Evolutionary conservation across 257 asterid genomes (phyloP), one percentile per base, ranked within the genome.

Genomic region (Paulownia fortunei): DNA sequence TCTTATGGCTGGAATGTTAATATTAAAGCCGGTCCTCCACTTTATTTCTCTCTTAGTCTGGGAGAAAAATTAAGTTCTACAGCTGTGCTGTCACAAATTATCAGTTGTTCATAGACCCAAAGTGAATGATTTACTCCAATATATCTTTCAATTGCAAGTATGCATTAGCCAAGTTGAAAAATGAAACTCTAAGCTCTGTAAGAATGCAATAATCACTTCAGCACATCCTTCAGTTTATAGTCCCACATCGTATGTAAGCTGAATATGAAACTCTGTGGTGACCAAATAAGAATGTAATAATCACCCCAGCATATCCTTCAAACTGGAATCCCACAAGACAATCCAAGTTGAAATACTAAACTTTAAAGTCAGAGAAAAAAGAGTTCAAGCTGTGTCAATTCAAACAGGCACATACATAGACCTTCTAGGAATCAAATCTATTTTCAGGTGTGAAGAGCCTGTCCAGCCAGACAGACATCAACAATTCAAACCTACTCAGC

Each of bases 101-200:
- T 44, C 34, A 8, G 30, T 37, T 36, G 34, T 52, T 42, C 54
- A 34, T 54, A 44, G 67, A 64, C 6, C 36, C 59, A 47, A 13
- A 60, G 42, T 37, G 10, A 30, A 49, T 32, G 42, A 73, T 51
- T 78, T 19, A 21, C 61, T 59, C 62, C 23, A 27, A n/a, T 58
- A 16, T 54, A 51, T 72, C 69, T 51, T 79, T 49, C 12, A 30
- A 63, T 62, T 26, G 34, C 58, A 78, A 39, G 18, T 72, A 49
- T 39, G 49, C 19, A 61, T 60, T 23, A 70, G 32, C 63, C 73
- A 36, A 21, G 72, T 36, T 78, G 37, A 62, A 69, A 34, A 79
- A 60, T 65, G 72, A 16, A 62, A 34, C 27, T 34, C 70, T 8
- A 30, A 37, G 15, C 30, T 34, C 23, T 1, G 23, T 18, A 37